Conservation (phyloP, 176 grass and related monocot species). For the Luzula sylvatica region DNA sequence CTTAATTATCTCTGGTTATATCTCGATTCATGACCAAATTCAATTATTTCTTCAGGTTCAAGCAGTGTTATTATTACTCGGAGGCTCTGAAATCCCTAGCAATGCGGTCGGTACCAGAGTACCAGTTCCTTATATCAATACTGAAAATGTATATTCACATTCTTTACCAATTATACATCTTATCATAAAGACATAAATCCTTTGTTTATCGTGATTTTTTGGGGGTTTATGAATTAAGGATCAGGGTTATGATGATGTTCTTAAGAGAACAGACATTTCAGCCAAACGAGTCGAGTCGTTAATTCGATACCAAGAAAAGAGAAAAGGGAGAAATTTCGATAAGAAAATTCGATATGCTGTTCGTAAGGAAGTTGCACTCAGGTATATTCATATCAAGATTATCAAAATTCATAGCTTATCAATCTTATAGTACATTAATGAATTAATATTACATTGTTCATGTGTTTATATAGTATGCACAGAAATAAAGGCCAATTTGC, state of each 20-base stretch:
- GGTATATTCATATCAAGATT: constrained; percentile 28
- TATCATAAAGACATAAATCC: not conserved
- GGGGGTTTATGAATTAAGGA: constrained; percentile 15
- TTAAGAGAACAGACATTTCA: constrained; percentile 70
- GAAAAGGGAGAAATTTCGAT: constrained; percentile 96
- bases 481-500: constrained; percentile 76
- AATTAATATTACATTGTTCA: not conserved
- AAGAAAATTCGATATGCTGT: constrained; percentile 94
- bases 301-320: constrained; percentile 80
- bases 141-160: constrained; percentile 27
- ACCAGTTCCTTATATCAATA: constrained; percentile 36
- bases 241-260: constrained; percentile 80
- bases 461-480: constrained; percentile 58
- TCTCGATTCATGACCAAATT: not conserved
- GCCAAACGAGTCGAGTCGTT: constrained; percentile 83
- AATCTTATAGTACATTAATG: not conserved
- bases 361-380: constrained; percentile 87
- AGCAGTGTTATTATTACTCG: constrained; percentile 66
- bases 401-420: not conserved
- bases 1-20: not conserved
- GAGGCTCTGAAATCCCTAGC: constrained; percentile 52
- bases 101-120: constrained; percentile 24
- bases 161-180: not conserved
- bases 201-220: too few species aligned
- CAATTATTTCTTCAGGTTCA: constrained; percentile 53